Percentiles rank a stretch among this genome's conserved stretches.
Evolutionary conservation across 2,329 filamentous ascomycete genomes (phyloP).

Genomic region (Nothomitra cinnamomea): DNA sequence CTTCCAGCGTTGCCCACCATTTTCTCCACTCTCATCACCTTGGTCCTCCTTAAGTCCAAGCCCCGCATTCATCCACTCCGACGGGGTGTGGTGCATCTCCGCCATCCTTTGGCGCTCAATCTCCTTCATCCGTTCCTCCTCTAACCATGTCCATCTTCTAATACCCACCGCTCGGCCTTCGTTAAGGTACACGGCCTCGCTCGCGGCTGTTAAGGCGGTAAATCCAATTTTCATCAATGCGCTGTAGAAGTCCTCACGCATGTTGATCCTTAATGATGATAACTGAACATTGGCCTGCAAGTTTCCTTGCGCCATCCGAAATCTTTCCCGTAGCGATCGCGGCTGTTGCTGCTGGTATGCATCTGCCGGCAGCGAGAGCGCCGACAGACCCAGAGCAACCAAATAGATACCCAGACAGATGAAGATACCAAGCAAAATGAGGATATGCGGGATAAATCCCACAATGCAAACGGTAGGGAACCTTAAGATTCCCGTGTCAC

Average conservation of each 20-base stretch:
- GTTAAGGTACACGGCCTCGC: slow-evolving; percentile 88
- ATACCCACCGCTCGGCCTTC: slow-evolving; percentile 65
- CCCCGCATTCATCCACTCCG: slow-evolving; percentile 25
- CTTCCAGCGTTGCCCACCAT: slow-evolving; percentile 20
- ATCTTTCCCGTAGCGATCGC: slow-evolving; percentile 37
- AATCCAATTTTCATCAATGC: slow-evolving; percentile 76
- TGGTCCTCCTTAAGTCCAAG: slow-evolving; percentile 12
- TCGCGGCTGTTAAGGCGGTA: slow-evolving; percentile 76
- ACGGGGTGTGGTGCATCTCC: slow-evolving; percentile 13
- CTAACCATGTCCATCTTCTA: slow-evolving; percentile 71
- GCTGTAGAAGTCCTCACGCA: slow-evolving; percentile 92
- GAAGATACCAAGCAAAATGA: slow-evolving; percentile 64
- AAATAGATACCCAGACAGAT: slow-evolving; percentile 62
- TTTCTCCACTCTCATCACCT: slow-evolving; percentile 2
- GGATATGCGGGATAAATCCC: slow-evolving; percentile 84
- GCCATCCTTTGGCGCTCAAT: slow-evolving; percentile 33
- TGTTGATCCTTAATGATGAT: slow-evolving; percentile 60
- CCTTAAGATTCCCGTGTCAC: slow-evolving; percentile 47
- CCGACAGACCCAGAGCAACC: slow-evolving; percentile 59
- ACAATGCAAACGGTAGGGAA: slow-evolving; percentile 93
- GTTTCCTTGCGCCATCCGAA: slow-evolving; percentile 61
- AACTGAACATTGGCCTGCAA: slow-evolving; percentile 85
- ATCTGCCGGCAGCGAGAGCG: slow-evolving; percentile 43
- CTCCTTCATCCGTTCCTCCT: slow-evolving; percentile 69
- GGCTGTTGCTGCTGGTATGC: slow-evolving; percentile 24